Evolutionary conservation across 306 rosid genomes (phyloP), one percentile per base, ranked within the genome.

Genomic region (Nissolia schottii): DNA sequence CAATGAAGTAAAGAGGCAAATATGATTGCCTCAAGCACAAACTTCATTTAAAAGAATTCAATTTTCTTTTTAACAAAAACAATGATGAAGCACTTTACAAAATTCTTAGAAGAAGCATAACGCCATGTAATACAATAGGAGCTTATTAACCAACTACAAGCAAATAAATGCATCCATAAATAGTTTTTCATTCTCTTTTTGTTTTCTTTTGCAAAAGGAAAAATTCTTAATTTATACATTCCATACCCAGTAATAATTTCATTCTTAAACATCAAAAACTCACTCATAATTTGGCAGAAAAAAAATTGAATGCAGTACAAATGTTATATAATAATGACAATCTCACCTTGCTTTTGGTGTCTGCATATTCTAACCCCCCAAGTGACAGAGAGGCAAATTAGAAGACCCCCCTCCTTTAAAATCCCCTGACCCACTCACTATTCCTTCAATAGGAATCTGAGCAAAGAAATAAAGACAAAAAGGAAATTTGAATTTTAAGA

Each of bases 311-410:
- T 43, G 25, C 68, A 46, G 34, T 14, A 24, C 45, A 46, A 68
- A 23, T 48, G 35, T 34, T 9, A 74, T n/a, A n/a, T n/a, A 66
- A 32, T 49, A 61, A 60, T 43, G 76, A 24, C 59, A 68, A 79
- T 69, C 84, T 84, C 82, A 91, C 97, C 90, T 91, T 67, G 89
- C 67, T 83, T 89, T 92, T 25, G 96, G 92, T 43, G 96, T 89
- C 90, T 89, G 96, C 97, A 92, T 92, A 64, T 79, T 75, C 77
- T 27, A 40, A 64, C 48, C 59, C 60, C 25, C 51, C 57, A 63
- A 61, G 56, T 48, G 53, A 59, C 61, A 70, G 38, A 57, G 62
- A 60, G 74, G 71, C 64, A 79, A 71, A 74, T 16, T 46, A 56
- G 54, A 64, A 50, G 57, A 75, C 40, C 67, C 56, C n/a, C n/a